Conservation (phyloP, 345 rosid genomes). For the Citrus mangshanensis region DNA sequence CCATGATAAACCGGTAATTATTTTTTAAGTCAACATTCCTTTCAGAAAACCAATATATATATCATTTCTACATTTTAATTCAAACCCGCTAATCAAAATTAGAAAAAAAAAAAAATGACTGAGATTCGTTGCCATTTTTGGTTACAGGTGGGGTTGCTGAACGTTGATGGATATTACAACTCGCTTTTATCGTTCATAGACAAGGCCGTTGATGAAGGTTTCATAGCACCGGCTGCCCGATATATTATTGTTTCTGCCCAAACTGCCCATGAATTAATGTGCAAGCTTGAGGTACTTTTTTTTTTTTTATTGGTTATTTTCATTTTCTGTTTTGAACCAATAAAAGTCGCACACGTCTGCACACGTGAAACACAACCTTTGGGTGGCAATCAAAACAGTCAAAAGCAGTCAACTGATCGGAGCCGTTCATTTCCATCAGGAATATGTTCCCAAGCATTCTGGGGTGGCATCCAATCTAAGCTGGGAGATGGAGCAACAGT, state of each 20-base stretch:
- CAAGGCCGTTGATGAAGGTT: slow-evolving; percentile 84
- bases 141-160: slow-evolving; percentile 64
- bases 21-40: not conserved
- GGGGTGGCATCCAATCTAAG: slow-evolving; percentile 50
- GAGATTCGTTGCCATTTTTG: not conserved
- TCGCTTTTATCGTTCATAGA: slow-evolving; percentile 68
- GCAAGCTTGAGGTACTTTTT: slow-evolving; percentile 58
- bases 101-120: not conserved
- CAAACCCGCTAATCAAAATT: not conserved
- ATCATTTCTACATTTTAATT: too few species aligned
- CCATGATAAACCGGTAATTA: slow-evolving; percentile 62
- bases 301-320: not conserved
- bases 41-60: too few species aligned
- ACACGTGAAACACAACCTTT: not conserved
- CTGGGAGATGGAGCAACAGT: slow-evolving; percentile 66
- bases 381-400: not conserved
- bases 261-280: slow-evolving; percentile 68
- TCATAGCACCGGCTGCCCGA: slow-evolving; percentile 66
- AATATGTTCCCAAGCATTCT: slow-evolving; percentile 47
- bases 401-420: not conserved
- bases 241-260: slow-evolving; percentile 73
- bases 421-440: slow-evolving; percentile 31
- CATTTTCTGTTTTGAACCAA: not conserved
- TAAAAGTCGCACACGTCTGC: not conserved
- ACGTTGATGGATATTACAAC: slow-evolving; percentile 75